Percentiles rank a stretch among this genome's conserved stretches.
phyloP scores from a whole-genome alignment of 2,329 filamentous ascomycete genomes.

The Cercospora berteroae region DNA sequence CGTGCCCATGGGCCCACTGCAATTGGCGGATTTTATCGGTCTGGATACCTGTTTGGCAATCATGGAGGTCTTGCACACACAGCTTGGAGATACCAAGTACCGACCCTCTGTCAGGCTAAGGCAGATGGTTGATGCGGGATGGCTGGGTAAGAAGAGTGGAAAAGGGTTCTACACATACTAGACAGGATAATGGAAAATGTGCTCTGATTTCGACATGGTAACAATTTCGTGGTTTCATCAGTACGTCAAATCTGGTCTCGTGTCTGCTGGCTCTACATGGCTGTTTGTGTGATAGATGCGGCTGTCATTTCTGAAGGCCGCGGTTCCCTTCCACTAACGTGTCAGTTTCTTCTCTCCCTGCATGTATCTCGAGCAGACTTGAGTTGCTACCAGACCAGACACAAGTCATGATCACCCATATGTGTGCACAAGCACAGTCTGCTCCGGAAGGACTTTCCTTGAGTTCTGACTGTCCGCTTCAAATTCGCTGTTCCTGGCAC shows the following conservation, averaged over 20 bases:
- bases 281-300: not conserved
- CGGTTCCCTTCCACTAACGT: not conserved
- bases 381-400: not conserved
- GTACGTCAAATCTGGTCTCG: not conserved
- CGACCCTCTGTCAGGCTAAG: constrained; percentile 79
- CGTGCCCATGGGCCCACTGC: constrained; percentile 94
- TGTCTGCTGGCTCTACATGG: not conserved
- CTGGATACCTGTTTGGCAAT: constrained; percentile 94
- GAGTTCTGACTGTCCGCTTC: not conserved
- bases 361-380: not conserved
- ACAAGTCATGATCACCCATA: not conserved
- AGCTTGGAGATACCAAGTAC: constrained; percentile 96
- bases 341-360: not conserved
- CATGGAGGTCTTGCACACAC: constrained; percentile 89
- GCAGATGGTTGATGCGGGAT: constrained; percentile 98
- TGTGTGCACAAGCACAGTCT: not conserved
- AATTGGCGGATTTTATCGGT: constrained; percentile 94
- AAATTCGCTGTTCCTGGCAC: not conserved
- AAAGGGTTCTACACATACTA: constrained; percentile 94
- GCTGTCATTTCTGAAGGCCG: not conserved
- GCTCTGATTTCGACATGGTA: too few relatives aligned
- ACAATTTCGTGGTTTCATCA: not conserved
- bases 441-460: not conserved
- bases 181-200: not conserved
- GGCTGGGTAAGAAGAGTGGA: constrained; percentile 95